A percentile compares a stretch with the other conserved stretches of the same genome.
These are phyloP conservation scores for Isabelozyma heimii DNA, from an alignment of 805 yeast genomes.

Conservation along the genomic window DNA sequence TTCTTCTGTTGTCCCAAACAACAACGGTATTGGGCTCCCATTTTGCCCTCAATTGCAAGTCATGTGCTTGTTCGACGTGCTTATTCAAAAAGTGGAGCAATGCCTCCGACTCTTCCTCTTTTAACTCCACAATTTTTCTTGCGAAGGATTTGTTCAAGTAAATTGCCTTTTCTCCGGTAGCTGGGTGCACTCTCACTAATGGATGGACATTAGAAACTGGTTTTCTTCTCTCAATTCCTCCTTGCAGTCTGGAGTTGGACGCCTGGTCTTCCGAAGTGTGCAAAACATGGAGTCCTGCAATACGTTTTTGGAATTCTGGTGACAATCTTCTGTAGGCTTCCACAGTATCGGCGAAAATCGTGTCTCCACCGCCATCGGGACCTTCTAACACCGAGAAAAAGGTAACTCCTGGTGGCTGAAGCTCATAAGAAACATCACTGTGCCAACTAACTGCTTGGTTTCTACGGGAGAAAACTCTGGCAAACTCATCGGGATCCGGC, in stretches of 20 bases:
- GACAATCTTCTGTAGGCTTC: conserved; percentile 74
- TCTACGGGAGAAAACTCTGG: conserved; percentile 29
- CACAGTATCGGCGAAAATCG: conserved; percentile 64
- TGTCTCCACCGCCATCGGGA: conserved; percentile 69
- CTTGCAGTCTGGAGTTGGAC: conserved; percentile 47
- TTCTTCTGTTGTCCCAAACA: conserved; percentile 76
- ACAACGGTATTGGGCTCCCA: conserved; percentile 74
- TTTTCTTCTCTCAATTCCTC: conserved; percentile 65
- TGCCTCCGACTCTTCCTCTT: conserved; percentile 65
- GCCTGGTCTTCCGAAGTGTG: conserved; percentile 77
- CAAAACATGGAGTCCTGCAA: conserved; percentile 60
- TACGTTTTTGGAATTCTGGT: conserved; percentile 55
- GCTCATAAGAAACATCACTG: conserved; percentile 72
- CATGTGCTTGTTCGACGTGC: conserved; percentile 52
- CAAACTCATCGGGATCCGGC: conserved; percentile 36
- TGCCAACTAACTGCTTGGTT: conserved; percentile 55
- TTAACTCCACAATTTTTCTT: conserved; percentile 66
- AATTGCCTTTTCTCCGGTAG: conserved; percentile 57
- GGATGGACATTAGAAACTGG: conserved; percentile 67
- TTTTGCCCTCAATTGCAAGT: conserved; percentile 64
- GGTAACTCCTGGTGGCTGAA: conserved; percentile 70
- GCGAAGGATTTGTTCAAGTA: conserved; percentile 61
- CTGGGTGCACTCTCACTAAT: conserved; percentile 70
- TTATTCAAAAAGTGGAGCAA: conserved; percentile 55
- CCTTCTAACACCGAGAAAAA: conserved; percentile 61